Conservation (phyloP, 805 yeast genomes). For the Schwanniomyces pseudopolymorphus region DNA sequence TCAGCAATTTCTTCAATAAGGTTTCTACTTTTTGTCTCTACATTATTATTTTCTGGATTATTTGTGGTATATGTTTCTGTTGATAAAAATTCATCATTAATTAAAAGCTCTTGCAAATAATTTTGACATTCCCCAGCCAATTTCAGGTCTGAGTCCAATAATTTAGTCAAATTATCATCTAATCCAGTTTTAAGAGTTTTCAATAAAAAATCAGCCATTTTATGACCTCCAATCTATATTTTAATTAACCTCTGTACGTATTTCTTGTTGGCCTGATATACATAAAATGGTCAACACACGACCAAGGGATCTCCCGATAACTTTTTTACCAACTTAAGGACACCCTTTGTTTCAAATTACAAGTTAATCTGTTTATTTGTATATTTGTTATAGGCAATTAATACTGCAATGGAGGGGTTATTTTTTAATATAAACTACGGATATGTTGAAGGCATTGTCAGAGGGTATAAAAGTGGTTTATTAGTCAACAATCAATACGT, state of each 20-base stretch:
- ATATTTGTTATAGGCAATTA: neutral
- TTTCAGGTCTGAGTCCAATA: conserved; percentile 18
- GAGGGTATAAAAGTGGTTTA: conserved; percentile 89
- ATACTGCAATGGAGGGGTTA: conserved; percentile 76
- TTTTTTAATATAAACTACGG: conserved; percentile 90
- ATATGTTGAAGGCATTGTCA: conserved; percentile 88
- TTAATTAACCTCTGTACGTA: too few relatives aligned
- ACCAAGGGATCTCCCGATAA: neutral
- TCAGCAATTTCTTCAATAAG: conserved; percentile 74
- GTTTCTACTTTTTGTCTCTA: conserved; percentile 21
- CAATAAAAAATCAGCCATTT: conserved; percentile 23
- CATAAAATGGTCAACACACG: neutral
- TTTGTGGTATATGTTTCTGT: conserved; percentile 44
- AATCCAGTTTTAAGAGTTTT: conserved; percentile 29
- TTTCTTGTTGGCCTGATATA: neutral
- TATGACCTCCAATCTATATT: neutral
- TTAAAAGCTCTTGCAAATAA: conserved; percentile 42
- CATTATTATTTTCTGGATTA: conserved; percentile 6
- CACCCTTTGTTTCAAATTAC: neutral
- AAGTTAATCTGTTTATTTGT: neutral
- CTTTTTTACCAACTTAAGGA: neutral
- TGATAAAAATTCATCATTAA: conserved; percentile 48
- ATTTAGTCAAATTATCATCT: conserved; percentile 18
- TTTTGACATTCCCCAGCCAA: conserved; percentile 20
- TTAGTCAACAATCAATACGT: conserved; percentile 77